Percentiles rank a stretch among this genome's conserved stretches.
Conservation (phyloP, 257 asterid species). For the Penstemon barbatus region DNA sequence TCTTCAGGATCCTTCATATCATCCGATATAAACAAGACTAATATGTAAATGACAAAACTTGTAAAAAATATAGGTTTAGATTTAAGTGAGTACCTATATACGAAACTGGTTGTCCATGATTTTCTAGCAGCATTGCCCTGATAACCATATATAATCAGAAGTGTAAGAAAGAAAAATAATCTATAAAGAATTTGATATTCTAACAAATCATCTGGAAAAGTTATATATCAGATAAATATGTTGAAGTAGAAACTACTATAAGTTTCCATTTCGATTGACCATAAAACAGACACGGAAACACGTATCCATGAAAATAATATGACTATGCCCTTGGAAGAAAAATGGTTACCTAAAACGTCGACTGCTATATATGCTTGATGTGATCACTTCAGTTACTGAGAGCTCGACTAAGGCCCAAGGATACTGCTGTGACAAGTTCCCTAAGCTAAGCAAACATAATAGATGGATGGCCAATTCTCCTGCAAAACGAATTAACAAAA, state of each 20-base stretch:
- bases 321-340: not conserved
- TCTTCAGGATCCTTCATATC: constrained; percentile 28
- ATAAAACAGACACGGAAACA: too few species aligned
- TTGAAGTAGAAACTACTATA: too few species aligned
- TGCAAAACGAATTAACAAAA: not conserved
- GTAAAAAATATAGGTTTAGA: not conserved
- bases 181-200: too few species aligned
- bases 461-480: constrained; percentile 55
- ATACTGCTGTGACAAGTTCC: constrained; percentile 47
- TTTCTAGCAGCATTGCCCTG: too few species aligned
- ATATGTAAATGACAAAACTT: too few species aligned
- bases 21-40: constrained; percentile 6
- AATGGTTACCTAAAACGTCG: constrained; percentile 39
- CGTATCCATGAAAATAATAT: not conserved
- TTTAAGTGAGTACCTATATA: constrained; percentile 25
- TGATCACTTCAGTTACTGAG: constrained; percentile 53
- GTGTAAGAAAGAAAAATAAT: not conserved
- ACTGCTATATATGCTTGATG: constrained; percentile 47
- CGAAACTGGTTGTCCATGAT: constrained; percentile 17
- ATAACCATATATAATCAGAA: too few species aligned
- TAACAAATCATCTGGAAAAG: too few species aligned
- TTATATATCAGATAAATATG: too few species aligned
- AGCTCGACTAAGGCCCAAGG: constrained; percentile 58
- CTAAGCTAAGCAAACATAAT: constrained; percentile 47
- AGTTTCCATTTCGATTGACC: too few species aligned